phyloP scores from a whole-genome alignment of 1,139 yeast genomes.

The Nadsonia starkeyi-henricii region DNA sequence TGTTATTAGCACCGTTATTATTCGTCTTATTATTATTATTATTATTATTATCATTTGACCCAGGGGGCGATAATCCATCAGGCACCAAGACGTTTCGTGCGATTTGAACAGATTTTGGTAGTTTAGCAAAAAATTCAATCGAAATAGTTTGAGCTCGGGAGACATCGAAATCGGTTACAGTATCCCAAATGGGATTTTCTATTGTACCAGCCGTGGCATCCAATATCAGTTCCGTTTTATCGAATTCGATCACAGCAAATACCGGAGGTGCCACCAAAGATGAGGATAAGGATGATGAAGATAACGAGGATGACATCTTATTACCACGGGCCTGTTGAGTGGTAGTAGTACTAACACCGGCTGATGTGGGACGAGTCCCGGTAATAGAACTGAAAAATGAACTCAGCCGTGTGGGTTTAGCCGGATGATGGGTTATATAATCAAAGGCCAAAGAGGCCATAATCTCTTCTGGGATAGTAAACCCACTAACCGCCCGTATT shows the following conservation, averaged over 20 bases:
- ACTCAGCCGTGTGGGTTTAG: constrained; percentile 2
- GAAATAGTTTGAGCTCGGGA: constrained; percentile 47
- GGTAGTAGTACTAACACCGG: neutral
- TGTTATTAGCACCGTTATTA: no score
- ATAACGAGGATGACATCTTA: neutral
- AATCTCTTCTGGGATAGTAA: neutral
- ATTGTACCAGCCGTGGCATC: constrained; percentile 67
- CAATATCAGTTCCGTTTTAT: constrained; percentile 59
- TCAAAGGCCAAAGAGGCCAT: constrained; percentile 2
- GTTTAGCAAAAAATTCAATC: constrained; percentile 60
- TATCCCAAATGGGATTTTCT: constrained; percentile 60
- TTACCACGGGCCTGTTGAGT: constrained; percentile 1
- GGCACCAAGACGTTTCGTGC: no score
- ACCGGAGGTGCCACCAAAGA: constrained; percentile 28
- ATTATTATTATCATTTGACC: no score
- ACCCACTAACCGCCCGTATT: no score
- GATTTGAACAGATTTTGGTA: constrained; percentile 30
- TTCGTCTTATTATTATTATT: no score
- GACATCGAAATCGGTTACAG: constrained; percentile 84
- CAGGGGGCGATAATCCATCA: no score
- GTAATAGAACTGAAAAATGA: constrained; percentile 2
- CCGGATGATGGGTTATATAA: constrained; percentile 3
- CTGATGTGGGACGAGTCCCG: constrained; percentile 2
- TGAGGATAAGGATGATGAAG: neutral
- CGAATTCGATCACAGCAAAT: constrained; percentile 31